Evolutionary conservation across 176 grass and related monocot genomes (phyloP).

Genomic region (Secale cereale): DNA sequence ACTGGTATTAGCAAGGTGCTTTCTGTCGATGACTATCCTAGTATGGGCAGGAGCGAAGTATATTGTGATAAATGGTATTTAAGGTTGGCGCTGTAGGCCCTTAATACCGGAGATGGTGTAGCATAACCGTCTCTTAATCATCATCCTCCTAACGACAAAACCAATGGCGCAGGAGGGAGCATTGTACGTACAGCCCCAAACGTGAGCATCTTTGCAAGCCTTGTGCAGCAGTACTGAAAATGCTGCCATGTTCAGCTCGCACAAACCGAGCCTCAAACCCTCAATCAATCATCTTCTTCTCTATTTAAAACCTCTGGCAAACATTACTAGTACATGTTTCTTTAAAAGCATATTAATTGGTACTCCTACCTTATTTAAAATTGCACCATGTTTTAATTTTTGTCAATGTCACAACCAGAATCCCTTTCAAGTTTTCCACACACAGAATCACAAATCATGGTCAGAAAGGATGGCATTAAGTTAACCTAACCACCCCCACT

Average conservation of each 20-base stretch:
- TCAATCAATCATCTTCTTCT: background rate
- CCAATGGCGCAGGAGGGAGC: too few relatives aligned
- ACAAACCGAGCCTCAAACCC: background rate
- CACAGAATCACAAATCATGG: conserved; percentile 8
- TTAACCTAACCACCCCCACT: conserved; percentile 25
- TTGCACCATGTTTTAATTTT: background rate
- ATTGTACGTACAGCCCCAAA: background rate
- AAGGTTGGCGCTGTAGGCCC: conserved; percentile 3
- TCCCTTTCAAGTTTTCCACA: background rate
- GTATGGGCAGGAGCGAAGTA: background rate
- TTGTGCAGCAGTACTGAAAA: background rate
- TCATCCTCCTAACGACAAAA: background rate
- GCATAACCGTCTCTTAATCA: background rate
- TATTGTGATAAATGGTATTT: background rate
- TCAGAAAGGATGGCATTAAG: background rate
- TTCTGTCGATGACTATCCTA: background rate
- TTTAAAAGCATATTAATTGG: too few relatives aligned
- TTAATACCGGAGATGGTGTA: background rate
- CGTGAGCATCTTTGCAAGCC: conserved; percentile 5
- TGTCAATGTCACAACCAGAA: conserved; percentile 1
- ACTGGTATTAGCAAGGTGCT: too few relatives aligned
- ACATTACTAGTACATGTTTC: background rate
- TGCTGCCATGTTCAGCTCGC: background rate
- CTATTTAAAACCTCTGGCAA: background rate
- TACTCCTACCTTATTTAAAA: too few relatives aligned